phyloP scores from a whole-genome alignment of 345 rosid genomes.

The Eucalyptus erythrocorys region DNA sequence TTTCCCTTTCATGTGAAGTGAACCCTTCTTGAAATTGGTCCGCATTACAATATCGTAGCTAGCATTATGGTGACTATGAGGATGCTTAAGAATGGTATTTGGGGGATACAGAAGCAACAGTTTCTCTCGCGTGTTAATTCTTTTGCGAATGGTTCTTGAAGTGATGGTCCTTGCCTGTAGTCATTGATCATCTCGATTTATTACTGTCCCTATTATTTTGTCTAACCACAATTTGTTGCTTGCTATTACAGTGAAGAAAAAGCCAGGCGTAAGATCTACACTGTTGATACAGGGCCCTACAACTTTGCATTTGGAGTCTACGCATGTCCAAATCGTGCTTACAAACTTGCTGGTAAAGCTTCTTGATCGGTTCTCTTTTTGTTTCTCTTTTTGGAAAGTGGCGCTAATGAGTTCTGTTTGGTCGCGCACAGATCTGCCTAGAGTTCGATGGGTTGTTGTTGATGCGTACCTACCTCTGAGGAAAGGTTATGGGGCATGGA shows the following conservation, averaged over 20 bases:
- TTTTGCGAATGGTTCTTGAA: not conserved
- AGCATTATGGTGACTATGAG: not conserved
- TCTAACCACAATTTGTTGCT: not conserved
- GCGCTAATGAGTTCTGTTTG: not conserved
- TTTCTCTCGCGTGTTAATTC: not conserved
- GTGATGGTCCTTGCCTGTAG: not conserved
- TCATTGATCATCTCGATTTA: not conserved
- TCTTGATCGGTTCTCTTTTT: not conserved
- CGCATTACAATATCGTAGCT: not conserved
- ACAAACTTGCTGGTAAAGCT: slow-evolving; percentile 56
- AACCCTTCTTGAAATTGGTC: not conserved
- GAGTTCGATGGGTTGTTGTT: slow-evolving; percentile 92
- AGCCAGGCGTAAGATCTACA: slow-evolving; percentile 78
- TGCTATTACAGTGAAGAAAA: slow-evolving; percentile 54
- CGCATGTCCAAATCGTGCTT: slow-evolving; percentile 59
- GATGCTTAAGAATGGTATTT: not conserved
- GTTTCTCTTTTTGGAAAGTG: not conserved
- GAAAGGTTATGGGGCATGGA: not conserved
- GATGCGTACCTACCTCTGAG: slow-evolving; percentile 48
- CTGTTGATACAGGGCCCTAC: slow-evolving; percentile 71
- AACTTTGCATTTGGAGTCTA: slow-evolving; percentile 75
- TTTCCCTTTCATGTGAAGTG: not conserved
- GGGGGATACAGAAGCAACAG: not conserved
- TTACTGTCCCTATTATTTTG: not conserved
- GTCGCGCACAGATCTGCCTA: slow-evolving; percentile 45